Evolutionary conservation across 2,329 filamentous ascomycete species (phyloP), one percentile per base, ranked within the genome.

Genomic region (Monosporascus sp.): DNA sequence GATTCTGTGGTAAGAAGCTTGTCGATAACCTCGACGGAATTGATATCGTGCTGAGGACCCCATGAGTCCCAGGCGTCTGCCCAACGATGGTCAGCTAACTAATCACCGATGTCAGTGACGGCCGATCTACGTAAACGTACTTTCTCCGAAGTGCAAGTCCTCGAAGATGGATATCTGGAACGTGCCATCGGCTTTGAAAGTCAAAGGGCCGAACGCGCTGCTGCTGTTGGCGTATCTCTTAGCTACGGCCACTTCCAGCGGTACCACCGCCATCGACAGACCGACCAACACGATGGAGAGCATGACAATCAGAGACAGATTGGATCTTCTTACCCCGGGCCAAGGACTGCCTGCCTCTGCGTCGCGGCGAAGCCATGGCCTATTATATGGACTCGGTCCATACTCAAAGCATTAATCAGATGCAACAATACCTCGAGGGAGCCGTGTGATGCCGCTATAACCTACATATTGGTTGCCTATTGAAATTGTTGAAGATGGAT

Each of bases 141-240:
- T 79, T 68, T 91, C 87, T 9, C 86, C 87, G 63, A 87, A 87
- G 64, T 91, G 87, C 7, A 90, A 68, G 60, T 91, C 87, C 28
- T 82, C 79, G 56, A 91, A 87, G 14, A 90, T 76, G 2, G 82
- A 71, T 35, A 82, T 70, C 50, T 79, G 75, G 58, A 82, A 81
- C 0, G 70, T 75, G 6, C 76, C 77, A 45, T 78, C 71, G 1
- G 59, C 20, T 8, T 64, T 65, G 58, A 81, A 78, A 9, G 57
- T 63, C 9, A 71, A 60, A 7, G 67, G 65, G 0, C 55, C 60
- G 11, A 59, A 59, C 20, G 54, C 14, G 37, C 52, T 31, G 22
- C 55, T 55, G 35, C 56, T 60, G 48, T 57, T 60, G 11, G 15
- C 9, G 31, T n/a, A 26, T 40, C 4, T 52, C 52, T 65, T 62